These are phyloP conservation scores for Zymoseptoria brevis DNA, from an alignment of 2,329 filamentous ascomycete genomes.

Conservation along the genomic window DNA sequence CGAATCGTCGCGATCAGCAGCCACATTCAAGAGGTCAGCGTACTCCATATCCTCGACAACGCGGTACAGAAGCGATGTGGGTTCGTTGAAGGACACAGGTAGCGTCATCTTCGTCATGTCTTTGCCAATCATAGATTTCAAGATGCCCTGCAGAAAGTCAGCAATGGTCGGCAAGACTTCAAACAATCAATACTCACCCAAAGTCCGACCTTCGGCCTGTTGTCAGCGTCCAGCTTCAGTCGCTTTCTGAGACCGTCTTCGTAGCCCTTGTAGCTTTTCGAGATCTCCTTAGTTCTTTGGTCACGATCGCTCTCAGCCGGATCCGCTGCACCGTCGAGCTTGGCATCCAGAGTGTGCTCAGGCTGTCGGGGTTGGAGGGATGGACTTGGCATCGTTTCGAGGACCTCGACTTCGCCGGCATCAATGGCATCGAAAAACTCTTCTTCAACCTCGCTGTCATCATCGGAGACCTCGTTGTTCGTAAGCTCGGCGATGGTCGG, in stretches of 20 bases:
- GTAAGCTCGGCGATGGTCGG: conserved; percentile 62
- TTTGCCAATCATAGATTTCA: conserved; percentile 99
- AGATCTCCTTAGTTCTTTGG: conserved; percentile 55
- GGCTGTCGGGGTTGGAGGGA: conserved; percentile 25
- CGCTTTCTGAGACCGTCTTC: conserved; percentile 75
- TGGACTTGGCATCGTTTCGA: conserved; percentile 53
- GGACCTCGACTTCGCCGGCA: conserved; percentile 78
- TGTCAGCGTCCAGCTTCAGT: conserved; percentile 83
- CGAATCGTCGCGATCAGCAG: conserved; percentile 75
- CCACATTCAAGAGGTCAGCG: conserved; percentile 80
- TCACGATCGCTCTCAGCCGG: conserved; percentile 24
- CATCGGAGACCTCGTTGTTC: conserved; percentile 62
- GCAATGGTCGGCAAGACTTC: conserved; percentile 2
- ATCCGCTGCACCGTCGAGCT: conserved; percentile 41
- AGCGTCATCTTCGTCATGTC: conserved; percentile 99
- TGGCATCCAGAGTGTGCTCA: conserved; percentile 14
- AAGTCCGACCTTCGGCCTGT: conserved; percentile 86
- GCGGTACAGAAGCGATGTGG: conserved; percentile 87
- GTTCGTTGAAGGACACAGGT: conserved; percentile 97
- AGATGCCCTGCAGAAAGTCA: conserved; percentile 59
- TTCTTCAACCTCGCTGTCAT: conserved; percentile 76
- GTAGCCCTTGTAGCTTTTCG: conserved; percentile 76
- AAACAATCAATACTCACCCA: conserved; percentile 59
- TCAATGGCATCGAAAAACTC: conserved; percentile 98
- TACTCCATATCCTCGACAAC: conserved; percentile 99